Percentiles rank a stretch among this genome's conserved stretches.
phyloP scores from a whole-genome alignment of 495 filamentous ascomycete genomes.

The Hypoxylon intermedium region DNA sequence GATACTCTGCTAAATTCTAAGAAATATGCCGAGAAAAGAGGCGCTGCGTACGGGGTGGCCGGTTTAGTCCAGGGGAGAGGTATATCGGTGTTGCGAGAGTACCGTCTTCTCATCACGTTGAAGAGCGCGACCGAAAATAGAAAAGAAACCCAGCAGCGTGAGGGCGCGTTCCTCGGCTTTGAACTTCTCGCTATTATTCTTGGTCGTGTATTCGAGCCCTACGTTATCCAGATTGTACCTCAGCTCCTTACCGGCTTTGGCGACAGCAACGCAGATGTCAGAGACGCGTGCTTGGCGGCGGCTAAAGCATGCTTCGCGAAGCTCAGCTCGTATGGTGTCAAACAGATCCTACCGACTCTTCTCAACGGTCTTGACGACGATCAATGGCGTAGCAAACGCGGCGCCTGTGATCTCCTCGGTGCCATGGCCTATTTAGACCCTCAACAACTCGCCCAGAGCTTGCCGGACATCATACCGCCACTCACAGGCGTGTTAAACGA shows the following conservation, averaged over 20 bases:
- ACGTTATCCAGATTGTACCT: slow-evolving; percentile 93
- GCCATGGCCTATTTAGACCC: slow-evolving; percentile 98
- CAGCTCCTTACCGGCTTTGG: slow-evolving; percentile 89
- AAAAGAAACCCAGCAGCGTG: slow-evolving; percentile 85
- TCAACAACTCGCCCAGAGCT: slow-evolving; percentile 85
- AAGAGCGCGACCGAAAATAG: slow-evolving; percentile 85
- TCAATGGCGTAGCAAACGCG: slow-evolving; percentile 98
- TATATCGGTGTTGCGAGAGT: slow-evolving; percentile 80
- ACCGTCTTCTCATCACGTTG: slow-evolving; percentile 81
- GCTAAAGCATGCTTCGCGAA: slow-evolving; percentile 93
- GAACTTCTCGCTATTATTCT: slow-evolving; percentile 87
- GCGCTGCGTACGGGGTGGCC: slow-evolving; percentile 93
- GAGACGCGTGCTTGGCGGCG: slow-evolving; percentile 89
- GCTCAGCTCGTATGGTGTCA: slow-evolving; percentile 94
- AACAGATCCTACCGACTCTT: slow-evolving; percentile 88
- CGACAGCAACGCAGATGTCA: slow-evolving; percentile 84
- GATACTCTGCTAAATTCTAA: slow-evolving; percentile 82
- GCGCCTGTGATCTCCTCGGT: slow-evolving; percentile 92
- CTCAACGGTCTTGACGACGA: slow-evolving; percentile 92
- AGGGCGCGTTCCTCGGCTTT: slow-evolving; percentile 87
- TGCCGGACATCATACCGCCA: slow-evolving; percentile 96
- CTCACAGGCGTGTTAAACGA: slow-evolving; percentile 93
- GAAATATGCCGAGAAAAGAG: slow-evolving; percentile 87
- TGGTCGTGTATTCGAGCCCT: slow-evolving; percentile 90
- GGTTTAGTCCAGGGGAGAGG: slow-evolving; percentile 87